These are phyloP conservation scores for Mycena galopus DNA, from an alignment of 768 basidiomycete genomes.

Conservation along the genomic window DNA sequence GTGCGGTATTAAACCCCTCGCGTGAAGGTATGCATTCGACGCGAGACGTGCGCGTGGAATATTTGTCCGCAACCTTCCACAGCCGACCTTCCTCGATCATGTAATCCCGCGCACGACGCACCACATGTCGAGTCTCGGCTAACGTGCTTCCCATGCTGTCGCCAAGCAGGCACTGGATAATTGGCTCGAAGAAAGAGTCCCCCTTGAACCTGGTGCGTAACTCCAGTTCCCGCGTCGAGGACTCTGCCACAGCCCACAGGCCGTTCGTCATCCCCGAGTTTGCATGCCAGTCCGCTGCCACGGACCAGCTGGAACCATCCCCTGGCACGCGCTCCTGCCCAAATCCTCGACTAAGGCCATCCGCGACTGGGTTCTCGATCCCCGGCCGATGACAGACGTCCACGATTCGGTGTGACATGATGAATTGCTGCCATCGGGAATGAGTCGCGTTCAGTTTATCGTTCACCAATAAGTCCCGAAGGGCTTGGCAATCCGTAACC, in stretches of 20 bases:
- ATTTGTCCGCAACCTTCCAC: conserved; percentile 20
- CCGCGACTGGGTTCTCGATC: conserved; percentile 34
- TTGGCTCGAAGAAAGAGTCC: conserved; percentile 15
- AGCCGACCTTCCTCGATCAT: conserved; percentile 11
- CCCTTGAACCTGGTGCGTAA: conserved; percentile 22
- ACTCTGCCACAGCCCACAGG: not conserved
- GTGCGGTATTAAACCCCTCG: conserved; percentile 13
- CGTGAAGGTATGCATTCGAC: conserved; percentile 11
- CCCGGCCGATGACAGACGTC: conserved; percentile 38
- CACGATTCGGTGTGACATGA: conserved; percentile 37
- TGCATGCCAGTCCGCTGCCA: conserved; percentile 42
- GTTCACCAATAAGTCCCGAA: conserved; percentile 39
- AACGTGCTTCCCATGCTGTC: conserved; percentile 29
- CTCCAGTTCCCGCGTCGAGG: not conserved
- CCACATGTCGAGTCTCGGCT: not conserved
- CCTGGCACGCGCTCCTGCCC: not conserved
- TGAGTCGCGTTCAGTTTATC: conserved; percentile 37
- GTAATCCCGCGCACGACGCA: conserved; percentile 1
- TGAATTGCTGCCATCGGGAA: conserved; percentile 43
- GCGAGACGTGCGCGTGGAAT: conserved; percentile 1
- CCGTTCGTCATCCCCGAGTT: conserved; percentile 26
- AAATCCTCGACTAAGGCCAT: conserved; percentile 38
- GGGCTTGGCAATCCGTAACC: conserved; percentile 19
- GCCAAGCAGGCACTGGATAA: conserved; percentile 8
- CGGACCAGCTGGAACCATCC: conserved; percentile 34